phyloP scores from a whole-genome alignment of 2,329 filamentous ascomycete species.

The Hypoxylon sp. region DNA sequence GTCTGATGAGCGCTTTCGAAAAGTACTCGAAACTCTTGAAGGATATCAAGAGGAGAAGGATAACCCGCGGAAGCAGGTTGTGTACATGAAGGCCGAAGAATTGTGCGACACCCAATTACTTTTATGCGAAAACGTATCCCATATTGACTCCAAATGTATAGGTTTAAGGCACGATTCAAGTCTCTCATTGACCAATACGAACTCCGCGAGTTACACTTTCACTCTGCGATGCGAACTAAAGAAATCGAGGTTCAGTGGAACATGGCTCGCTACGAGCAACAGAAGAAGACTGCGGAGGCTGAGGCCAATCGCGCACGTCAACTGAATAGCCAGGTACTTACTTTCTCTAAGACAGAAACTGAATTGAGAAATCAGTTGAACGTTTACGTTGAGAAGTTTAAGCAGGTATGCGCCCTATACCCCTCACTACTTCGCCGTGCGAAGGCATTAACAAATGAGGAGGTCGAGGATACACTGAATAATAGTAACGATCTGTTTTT shows the following conservation, averaged over 20 bases:
- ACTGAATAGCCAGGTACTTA: constrained; percentile 91
- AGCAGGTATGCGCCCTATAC: constrained; percentile 80
- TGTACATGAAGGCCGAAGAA: constrained; percentile 91
- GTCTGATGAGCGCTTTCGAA: constrained; percentile 87
- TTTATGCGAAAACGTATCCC: constrained; percentile 18
- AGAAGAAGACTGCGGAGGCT: constrained; percentile 88
- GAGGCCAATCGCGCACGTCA: constrained; percentile 86
- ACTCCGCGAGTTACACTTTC: constrained; percentile 93
- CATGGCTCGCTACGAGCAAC: constrained; percentile 87
- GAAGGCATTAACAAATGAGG: constrained; percentile 63
- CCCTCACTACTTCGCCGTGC: constrained; percentile 48
- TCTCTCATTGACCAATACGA: constrained; percentile 98
- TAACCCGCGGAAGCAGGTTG: constrained; percentile 82
- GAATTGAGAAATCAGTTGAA: constrained; percentile 96
- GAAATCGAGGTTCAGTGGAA: constrained; percentile 96
- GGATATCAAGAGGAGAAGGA: constrained; percentile 90
- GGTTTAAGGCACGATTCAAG: constrained; percentile 89
- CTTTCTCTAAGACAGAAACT: constrained; percentile 95
- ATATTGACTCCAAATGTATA: constrained; percentile 59
- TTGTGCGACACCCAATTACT: constrained; percentile 70
- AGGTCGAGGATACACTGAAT: constrained; percentile 99
- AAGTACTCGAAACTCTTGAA: constrained; percentile 85
- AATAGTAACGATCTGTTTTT: constrained; percentile 98
- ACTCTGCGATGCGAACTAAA: constrained; percentile 91
- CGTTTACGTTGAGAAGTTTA: constrained; percentile 99